Evolutionary conservation across 2,329 filamentous ascomycete species (phyloP), one percentile per base, ranked within the genome.

Genomic region (Ampelomyces quisqualis): DNA sequence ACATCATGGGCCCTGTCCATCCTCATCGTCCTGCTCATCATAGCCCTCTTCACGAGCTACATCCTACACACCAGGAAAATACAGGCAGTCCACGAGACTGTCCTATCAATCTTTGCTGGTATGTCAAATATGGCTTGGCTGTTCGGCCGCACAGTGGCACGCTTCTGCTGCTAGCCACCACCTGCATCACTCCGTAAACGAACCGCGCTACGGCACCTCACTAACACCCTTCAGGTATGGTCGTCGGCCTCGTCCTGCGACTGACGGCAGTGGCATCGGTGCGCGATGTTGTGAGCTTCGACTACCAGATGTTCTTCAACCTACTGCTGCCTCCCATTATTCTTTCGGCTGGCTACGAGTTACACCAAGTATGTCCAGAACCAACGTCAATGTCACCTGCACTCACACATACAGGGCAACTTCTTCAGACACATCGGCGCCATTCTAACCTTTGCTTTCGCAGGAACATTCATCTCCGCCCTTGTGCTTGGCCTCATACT

Each of bases 281-380:
- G 58, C 85, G 90, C 68, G 87, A 88, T 65, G 84, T 88, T 51
- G 90, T 98, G 63, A 95, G 86, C 70, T 98, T 98, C 76, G 87
- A 97, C 74, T 96, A 96, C 68, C 90, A 97, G 66, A 95, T 97
- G 76, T 98, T 98, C 77, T 98, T 98, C 78, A 98, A 98, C 70
- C 81, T 98, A 31, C 81, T 98, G 9, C 86, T 98, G n/a, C 93
- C 93, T 24, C 93, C 93, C 41, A 98, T 98, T 65, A 98, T 98
- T 66, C 79, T 98, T 19, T 91, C 90, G 11, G 96, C 91, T 11
- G 93, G 93, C 39, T 98, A 97, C 72, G 93, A 98, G 71, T 72
- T 98, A 47, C 93, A 98, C 69, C 93, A 98, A 68, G 76, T 79
- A 40, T 42, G 72, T 38, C 8, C 18, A 34, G 8, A 19, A 11